Evolutionary conservation across 257 asterid species (phyloP), one percentile per base, ranked within the genome.

Genomic region (Solanum tarijense): DNA sequence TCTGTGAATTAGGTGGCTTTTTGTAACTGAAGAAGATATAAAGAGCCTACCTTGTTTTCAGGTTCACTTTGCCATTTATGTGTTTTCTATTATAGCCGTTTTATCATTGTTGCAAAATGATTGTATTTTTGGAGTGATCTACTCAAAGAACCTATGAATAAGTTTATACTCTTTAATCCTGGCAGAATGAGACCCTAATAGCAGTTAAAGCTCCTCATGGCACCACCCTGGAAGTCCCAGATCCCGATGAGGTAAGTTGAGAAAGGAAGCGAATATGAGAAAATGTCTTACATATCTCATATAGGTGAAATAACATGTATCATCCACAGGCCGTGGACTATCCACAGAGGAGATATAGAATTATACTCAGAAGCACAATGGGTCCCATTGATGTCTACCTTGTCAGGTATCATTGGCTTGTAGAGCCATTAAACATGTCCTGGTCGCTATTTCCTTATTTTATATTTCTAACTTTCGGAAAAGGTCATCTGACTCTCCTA

Each of bases 161-260:
- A 29, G 31, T 82, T 48, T 48, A 18, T 48, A 18, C 41, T 82
- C 90, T 69, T 88, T 89, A 88, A 85, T 58, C 66, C 12, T 86
- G 86, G 90, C 94, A 96, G 99, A 96, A 94, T 90, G 94, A 96
- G 93, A 97, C 99, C 86, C 92, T 97, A 65, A 93, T 94, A 88
- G 96, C 98, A 65, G 90, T 96, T 90, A 97, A 97, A 95, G 99
- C 99, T 78, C 98, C 98, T n/a, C 99, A 96, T 87, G 99, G 98
- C 29, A 96, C 98, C 46, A 96, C 99, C 86, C 94, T 97, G 36
- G 99, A 96, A 92, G 99, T 97, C 90, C 98, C 99, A 86, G 98
- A 97, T 88, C 98, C 98, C 83, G 98, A 97, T 85, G 99, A 97
- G 98, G 98, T 94, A 91, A 27, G 66, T 69, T 69, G 87, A 73